These are phyloP conservation scores for Pestalotiopsis sp. DNA, from an alignment of 2,329 filamentous ascomycete genomes.

Conservation along the genomic window DNA sequence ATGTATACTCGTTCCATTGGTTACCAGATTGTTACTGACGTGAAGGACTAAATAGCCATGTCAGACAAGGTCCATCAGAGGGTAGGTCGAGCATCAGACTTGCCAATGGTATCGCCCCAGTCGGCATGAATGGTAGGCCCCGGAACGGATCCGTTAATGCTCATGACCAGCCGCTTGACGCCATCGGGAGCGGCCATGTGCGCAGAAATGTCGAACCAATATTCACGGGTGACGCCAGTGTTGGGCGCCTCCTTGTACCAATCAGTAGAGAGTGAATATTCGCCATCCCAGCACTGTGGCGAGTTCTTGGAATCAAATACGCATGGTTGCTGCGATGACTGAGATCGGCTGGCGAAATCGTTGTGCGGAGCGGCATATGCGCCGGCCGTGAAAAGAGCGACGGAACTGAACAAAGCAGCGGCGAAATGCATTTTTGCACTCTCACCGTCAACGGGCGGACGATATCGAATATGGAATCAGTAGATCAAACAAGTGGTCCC, in stretches of 20 bases:
- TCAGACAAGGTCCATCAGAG: constrained; percentile 1
- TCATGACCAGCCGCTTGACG: constrained; percentile 25
- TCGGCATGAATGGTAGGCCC: constrained; percentile 44
- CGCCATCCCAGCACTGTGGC: constrained; percentile 32
- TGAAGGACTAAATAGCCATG: constrained; percentile 42
- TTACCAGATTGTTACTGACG: constrained; percentile 52
- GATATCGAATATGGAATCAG: neutral
- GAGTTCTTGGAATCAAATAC: constrained; percentile 10
- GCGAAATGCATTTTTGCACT: constrained; percentile 8
- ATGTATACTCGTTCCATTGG: constrained; percentile 65
- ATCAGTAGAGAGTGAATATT: constrained; percentile 40
- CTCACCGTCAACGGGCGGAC: neutral
- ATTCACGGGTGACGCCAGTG: constrained; percentile 42
- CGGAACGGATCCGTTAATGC: constrained; percentile 43
- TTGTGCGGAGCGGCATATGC: neutral
- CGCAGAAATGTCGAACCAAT: constrained; percentile 26
- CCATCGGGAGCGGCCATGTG: constrained; percentile 37
- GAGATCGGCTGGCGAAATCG: neutral
- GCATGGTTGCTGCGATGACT: neutral
- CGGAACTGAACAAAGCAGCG: neutral
- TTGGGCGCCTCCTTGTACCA: constrained; percentile 34
- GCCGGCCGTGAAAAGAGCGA: constrained; percentile 5
- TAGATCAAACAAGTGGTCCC: neutral
- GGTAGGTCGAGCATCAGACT: constrained; percentile 16
- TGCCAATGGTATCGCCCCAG: constrained; percentile 48